phyloP scores from a whole-genome alignment of 495 filamentous ascomycete genomes.

The Penicillium diatomitis region DNA sequence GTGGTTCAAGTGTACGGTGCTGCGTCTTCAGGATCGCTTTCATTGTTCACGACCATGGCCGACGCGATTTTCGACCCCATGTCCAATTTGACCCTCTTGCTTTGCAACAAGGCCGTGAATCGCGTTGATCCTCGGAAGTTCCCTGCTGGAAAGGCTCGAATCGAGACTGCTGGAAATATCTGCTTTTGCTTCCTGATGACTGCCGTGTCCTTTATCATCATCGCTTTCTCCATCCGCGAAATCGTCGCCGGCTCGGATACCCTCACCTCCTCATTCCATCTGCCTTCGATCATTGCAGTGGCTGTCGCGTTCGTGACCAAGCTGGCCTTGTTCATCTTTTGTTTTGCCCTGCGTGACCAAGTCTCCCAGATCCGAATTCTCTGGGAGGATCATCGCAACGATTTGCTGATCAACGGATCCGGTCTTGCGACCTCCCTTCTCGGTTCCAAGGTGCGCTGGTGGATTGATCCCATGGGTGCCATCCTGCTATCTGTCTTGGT shows the following conservation, averaged over 20 bases:
- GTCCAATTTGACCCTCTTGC: conserved; percentile 79
- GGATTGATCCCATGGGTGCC: conserved; percentile 90
- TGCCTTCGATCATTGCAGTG: conserved; percentile 85
- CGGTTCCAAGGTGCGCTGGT: conserved; percentile 82
- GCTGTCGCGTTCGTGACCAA: conserved; percentile 78
- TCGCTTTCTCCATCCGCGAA: conserved; percentile 73
- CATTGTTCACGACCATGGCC: conserved; percentile 96
- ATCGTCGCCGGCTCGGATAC: conserved; percentile 39
- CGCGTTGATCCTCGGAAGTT: conserved; percentile 84
- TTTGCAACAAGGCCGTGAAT: conserved; percentile 81
- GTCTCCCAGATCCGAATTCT: conserved; percentile 89
- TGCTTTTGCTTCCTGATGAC: conserved; percentile 97
- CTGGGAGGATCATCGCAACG: conserved; percentile 87
- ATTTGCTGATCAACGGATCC: conserved; percentile 82
- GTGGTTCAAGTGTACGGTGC: conserved; percentile 84
- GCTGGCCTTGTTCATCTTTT: conserved; percentile 77
- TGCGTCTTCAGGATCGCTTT: conserved; percentile 75
- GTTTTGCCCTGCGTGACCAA: conserved; percentile 78
- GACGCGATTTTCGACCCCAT: conserved; percentile 93
- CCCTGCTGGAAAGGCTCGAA: conserved; percentile 86
- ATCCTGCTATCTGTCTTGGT: conserved; percentile 74
- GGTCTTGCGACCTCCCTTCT: conserved; percentile 84
- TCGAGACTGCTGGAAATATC: conserved; percentile 95
- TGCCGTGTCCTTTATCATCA: conserved; percentile 79
- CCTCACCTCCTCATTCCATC: conserved; percentile 54